These are phyloP conservation scores for Populus hybrid DNA, from an alignment of 441 rosid species.

Conservation along the genomic window DNA sequence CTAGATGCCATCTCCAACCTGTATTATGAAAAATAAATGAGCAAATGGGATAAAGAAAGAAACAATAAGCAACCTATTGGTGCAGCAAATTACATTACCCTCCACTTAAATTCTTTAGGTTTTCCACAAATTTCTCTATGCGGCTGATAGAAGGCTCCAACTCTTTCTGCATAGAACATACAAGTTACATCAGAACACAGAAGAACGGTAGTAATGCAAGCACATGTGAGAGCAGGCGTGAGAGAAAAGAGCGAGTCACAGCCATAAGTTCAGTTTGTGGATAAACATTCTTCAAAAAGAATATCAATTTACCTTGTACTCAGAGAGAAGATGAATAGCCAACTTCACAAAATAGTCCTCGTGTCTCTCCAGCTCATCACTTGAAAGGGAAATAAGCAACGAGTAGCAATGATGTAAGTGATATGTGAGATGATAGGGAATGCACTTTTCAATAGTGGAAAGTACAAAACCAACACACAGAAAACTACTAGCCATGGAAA, in stretches of 20 bases:
- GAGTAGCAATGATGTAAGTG: constrained; percentile 17
- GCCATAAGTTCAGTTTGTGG: constrained; percentile 1
- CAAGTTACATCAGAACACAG: not conserved
- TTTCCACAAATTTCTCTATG: constrained; percentile 78
- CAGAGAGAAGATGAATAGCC: constrained; percentile 62
- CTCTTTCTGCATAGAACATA: constrained; percentile 57
- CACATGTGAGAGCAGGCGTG: not conserved
- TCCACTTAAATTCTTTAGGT: constrained; percentile 66
- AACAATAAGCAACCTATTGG: constrained; percentile 9
- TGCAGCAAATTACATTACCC: constrained; percentile 46
- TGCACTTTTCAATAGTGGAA: not conserved
- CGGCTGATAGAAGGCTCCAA: constrained; percentile 69
- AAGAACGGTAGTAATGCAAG: not conserved
- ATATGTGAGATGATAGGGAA: not conserved
- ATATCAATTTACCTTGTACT: constrained; percentile 58
- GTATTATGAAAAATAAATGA: constrained; percentile 29
- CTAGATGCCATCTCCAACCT: constrained; percentile 52
- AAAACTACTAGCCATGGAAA: not conserved
- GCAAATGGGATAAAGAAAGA: constrained; percentile 14
- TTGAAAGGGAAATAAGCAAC: constrained; percentile 34
- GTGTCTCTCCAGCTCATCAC: constrained; percentile 82
- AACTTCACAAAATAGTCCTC: constrained; percentile 72
- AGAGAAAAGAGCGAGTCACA: constrained; percentile 13
- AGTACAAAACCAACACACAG: not conserved
- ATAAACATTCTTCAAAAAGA: constrained; percentile 4